Evolutionary conservation across 2,329 filamentous ascomycete species (phyloP), one percentile per base, ranked within the genome.

Genomic region (Claviceps pusilla): DNA sequence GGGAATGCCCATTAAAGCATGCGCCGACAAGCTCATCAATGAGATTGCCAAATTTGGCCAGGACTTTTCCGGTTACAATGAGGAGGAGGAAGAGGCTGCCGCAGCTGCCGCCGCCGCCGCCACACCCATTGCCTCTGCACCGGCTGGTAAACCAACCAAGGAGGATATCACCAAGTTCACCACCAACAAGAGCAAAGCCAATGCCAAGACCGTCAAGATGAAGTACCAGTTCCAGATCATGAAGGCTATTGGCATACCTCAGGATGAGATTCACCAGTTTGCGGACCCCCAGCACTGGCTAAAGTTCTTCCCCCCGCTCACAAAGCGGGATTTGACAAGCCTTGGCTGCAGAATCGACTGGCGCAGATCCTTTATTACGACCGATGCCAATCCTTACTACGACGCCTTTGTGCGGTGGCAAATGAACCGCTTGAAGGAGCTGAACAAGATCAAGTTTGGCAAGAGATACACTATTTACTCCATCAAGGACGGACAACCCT

Each of bases 171-270:
- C 87, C 62, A 97, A 97, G 71, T 97, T 97, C 72, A 83, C 80
- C 47, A 86, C 87, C 53, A 95, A 89, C 71, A 95, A 95, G 77
- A 84, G 87, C 71, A 97, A 98, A 74, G 88, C 87, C 46, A 84
- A 83, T 10, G 84, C 88, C 37, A 97, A 97, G 76, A 83, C 87
- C 0, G 84, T 90, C 63, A 93, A 94, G 73, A 82, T 89, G 71
- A 96, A 96, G 73, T 97, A 97, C 70, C 87, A 93, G 64, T 93
- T 93, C 71, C 88, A 94, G 73, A 95, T 95, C 62, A 94, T 95
- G 89, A 74, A 90, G 64, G 86, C 91, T 6, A 80, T 95, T 58
- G 93, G 91, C 41, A 89, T 97, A 48, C 87, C 89, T 0, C 73
- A 82, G 50, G 81, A 91, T 62, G 89, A 98, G 60, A 95, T 98